Evolutionary conservation across 2,329 filamentous ascomycete species (phyloP), one percentile per base, ranked within the genome.

Genomic region (Curvularia spicifera): DNA sequence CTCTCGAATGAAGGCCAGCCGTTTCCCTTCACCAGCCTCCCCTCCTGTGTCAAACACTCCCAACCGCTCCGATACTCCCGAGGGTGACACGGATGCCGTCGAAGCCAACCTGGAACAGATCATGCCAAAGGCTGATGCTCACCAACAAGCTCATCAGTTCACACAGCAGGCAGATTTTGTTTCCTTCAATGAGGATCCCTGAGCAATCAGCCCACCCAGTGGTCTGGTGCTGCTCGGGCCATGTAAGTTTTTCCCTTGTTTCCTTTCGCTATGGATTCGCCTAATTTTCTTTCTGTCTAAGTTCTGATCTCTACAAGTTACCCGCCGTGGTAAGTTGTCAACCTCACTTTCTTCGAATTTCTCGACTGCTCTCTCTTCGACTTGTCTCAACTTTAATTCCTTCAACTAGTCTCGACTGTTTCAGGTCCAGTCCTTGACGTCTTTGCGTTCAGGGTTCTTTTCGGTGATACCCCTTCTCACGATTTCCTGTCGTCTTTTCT

Each of bases 151-250:
- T 3, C 69, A 70, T 37, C 61, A 67, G 46, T 68, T 75, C 51
- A 69, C 67, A 24, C 64, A 73, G 35, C 72, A 76, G 56, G 64
- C 64, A 46, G 72, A 76, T 42, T 76, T 65, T 37, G 67, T 76
- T 47, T 63, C 70, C 5, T 64, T 74, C 40, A 65, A 65, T 45
- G 59, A 42, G 28, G 60, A 66, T 22, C 61, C 65, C 33, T 70
- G 54, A 68, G 31, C 40, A 28, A 20, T 6, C 10, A 22, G 22
- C 39, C 22, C 29, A 35, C 18, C 7, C 12, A 31, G n/a, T 33
- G 42, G 37, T 31, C 31, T 53, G 24, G 18, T 60, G 49, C 51
- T 44, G 29, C 51, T 18, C 46, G 50, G 42, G 57, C 13, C 57
- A 28, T 53, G 68, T 67, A 66, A 51, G 67, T 68, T n/a, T 48